These are phyloP conservation scores for Truncatella angustata DNA, from an alignment of 2,329 filamentous ascomycete species.

Conservation along the genomic window DNA sequence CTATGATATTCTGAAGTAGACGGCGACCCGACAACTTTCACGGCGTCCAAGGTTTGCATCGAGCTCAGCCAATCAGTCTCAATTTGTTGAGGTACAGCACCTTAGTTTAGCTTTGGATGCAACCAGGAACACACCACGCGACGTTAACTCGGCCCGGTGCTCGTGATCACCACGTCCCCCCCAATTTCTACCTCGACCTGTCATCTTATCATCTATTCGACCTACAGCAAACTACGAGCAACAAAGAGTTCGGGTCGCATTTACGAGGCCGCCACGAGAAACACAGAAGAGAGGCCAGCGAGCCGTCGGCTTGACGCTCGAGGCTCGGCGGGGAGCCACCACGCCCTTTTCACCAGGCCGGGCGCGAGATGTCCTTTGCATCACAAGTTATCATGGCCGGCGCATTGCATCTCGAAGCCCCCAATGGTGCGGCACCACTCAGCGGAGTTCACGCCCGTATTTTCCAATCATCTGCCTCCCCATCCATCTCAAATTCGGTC, in stretches of 20 bases:
- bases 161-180: background rate
- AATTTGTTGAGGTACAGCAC: background rate
- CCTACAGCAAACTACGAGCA: too few relatives aligned
- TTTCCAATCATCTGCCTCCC: conserved; percentile 45
- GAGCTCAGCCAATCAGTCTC: too few relatives aligned
- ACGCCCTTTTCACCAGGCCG: background rate
- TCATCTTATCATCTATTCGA: background rate
- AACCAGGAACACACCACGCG: background rate
- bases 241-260: too few relatives aligned
- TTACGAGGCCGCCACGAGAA: too few relatives aligned
- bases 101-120: background rate
- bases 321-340: too few relatives aligned
- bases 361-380: conserved; percentile 26
- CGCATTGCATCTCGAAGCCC: conserved; percentile 31
- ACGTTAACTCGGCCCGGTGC: background rate
- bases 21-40: too few relatives aligned
- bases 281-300: too few relatives aligned
- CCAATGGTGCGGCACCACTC: conserved; percentile 21
- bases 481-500: conserved; percentile 34
- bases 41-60: too few relatives aligned
- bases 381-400: conserved; percentile 32
- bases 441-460: conserved; percentile 42
- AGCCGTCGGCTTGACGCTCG: too few relatives aligned
- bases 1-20: too few relatives aligned
- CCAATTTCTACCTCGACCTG: background rate